These are phyloP conservation scores for Peronospora belbahrii DNA, from an alignment of 352 stramenopile species.

Conservation along the genomic window DNA sequence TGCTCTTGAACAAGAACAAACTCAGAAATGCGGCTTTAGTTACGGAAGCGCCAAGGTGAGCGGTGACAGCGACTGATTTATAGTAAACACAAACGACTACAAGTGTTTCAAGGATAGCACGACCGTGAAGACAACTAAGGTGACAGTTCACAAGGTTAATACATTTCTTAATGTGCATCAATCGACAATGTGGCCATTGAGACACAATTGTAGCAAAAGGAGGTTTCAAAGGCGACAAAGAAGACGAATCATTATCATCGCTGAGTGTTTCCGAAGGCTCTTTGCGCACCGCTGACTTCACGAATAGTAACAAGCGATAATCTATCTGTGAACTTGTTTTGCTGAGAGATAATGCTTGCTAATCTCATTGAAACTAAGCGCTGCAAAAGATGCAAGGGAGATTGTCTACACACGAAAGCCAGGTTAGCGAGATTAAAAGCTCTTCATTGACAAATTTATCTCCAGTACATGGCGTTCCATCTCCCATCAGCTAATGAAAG, in stretches of 20 bases:
- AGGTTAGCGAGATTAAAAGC: no score
- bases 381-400: no score
- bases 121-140: background rate
- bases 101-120: background rate
- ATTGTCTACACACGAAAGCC: no score
- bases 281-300: background rate
- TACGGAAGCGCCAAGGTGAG: slow-evolving; percentile 20
- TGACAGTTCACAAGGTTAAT: no score
- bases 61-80: slow-evolving; percentile 21
- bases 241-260: slow-evolving; percentile 6
- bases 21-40: slow-evolving; percentile 12
- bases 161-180: no score
- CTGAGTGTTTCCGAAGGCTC: slow-evolving; percentile 10
- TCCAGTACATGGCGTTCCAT: no score
- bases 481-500: no score
- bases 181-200: slow-evolving; percentile 21
- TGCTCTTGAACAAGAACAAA: slow-evolving; percentile 2
- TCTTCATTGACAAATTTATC: no score
- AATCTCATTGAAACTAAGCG: no score
- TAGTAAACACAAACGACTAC: background rate
- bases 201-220: slow-evolving; percentile 10
- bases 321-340: slow-evolving; percentile 31
- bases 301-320: slow-evolving; percentile 16
- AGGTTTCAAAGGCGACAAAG: slow-evolving; percentile 9
- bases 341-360: no score